Evolutionary conservation across 352 stramenopile species (phyloP).

Genomic region (Peronospora destructor): DNA sequence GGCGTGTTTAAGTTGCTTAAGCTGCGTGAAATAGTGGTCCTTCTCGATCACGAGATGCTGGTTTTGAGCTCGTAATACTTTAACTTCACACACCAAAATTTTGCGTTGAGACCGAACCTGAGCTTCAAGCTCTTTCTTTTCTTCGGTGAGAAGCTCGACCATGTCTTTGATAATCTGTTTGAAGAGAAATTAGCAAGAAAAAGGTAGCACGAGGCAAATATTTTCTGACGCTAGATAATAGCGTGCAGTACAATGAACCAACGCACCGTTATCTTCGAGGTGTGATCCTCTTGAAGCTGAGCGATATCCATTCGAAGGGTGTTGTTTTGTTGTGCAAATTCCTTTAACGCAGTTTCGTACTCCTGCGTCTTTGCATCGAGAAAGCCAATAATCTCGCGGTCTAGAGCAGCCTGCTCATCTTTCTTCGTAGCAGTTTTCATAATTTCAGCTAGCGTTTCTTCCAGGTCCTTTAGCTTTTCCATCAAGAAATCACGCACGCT

Average conservation of each 20-base stretch:
- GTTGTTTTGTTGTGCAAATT: slow-evolving; percentile 52
- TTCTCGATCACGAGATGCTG: slow-evolving; percentile 55
- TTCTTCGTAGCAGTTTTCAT: slow-evolving; percentile 55
- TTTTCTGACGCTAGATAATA: no score
- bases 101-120: slow-evolving; percentile 74
- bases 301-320: slow-evolving; percentile 38
- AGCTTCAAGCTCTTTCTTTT: slow-evolving; percentile 68
- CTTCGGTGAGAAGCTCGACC: slow-evolving; percentile 58
- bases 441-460: slow-evolving; percentile 49
- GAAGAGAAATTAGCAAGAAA: neutral
- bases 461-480: slow-evolving; percentile 74
- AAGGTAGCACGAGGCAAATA: neutral
- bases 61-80: slow-evolving; percentile 61
- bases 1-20: slow-evolving; percentile 68
- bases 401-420: slow-evolving; percentile 56
- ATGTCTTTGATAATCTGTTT: slow-evolving; percentile 79
- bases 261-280: slow-evolving; percentile 49
- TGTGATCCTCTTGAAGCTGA: slow-evolving; percentile 46
- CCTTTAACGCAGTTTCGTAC: slow-evolving; percentile 53
- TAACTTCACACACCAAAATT: slow-evolving; percentile 75
- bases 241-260: neutral
- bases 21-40: slow-evolving; percentile 64
- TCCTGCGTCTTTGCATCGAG: slow-evolving; percentile 74
- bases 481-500: slow-evolving; percentile 81
- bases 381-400: slow-evolving; percentile 82